Base-by-base conservation (phyloP, 768 basidiomycete species). In the Lactarius indigo region DNA sequence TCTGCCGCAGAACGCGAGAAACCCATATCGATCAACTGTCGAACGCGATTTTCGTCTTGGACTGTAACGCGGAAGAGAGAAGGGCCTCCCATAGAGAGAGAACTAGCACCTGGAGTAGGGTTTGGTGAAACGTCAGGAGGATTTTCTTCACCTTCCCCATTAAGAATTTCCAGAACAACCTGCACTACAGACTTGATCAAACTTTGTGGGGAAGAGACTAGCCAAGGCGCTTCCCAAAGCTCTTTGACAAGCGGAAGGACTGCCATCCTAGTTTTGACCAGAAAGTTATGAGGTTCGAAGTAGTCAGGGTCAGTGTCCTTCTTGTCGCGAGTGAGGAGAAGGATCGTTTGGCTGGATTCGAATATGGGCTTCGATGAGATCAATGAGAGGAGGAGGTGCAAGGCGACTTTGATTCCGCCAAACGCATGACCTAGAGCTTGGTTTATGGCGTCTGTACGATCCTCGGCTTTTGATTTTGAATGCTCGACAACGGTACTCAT, bases 1-100 rank as follows among this genome's bases (percentile, higher is more conserved):
- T 92, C 91, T 2, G 89, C 93, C 15, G 92, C 92, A 50, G 86
- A 84, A n/a, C 94, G 87, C 41, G 90, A 87, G 80, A 98, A 99
- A 56, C 97, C 97, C 97, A 99, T 98, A 72, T 98, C 97, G 12
- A 86, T 89, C 63, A 98, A 81, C 72, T 94, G 90, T 59, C 85
- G 84, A 61, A 98, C 86, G 41, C 89, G 85, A 56, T 81, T 82
- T 74, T 95, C 93, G 74, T 94, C 91, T 0, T 90, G 85, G 15
- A 82, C 86, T 66, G 81, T 69, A 26, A 75, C 74, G 42, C 72
- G 74, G 65, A 75, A 76, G 66, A 75, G 75, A 66, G 42, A 71
- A 69, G 72, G 74, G 50, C 74, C 79, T 59, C 73, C 72, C 61
- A 78, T 73, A 10, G 76, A 63, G 54, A 77, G 73, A 41, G 74